Percentiles rank a stretch among this genome's conserved stretches.
These are phyloP conservation scores for Meyerozyma sp. DNA, from an alignment of 1,139 yeast species.

Conservation along the genomic window DNA sequence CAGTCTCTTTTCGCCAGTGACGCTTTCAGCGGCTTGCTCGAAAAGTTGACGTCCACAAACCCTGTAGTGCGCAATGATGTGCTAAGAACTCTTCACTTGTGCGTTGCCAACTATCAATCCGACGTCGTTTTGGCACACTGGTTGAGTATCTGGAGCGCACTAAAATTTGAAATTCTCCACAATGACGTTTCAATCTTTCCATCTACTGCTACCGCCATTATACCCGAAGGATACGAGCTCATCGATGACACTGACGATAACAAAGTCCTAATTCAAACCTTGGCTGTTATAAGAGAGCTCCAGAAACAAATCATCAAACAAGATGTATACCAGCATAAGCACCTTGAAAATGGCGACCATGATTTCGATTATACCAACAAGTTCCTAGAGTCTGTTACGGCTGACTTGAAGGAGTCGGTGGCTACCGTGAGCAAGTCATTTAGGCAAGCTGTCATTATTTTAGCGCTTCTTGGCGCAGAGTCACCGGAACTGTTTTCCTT, in stretches of 20 bases:
- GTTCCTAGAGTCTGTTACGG: slow-evolving; percentile 36
- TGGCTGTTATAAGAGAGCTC: slow-evolving; percentile 43
- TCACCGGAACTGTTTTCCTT: slow-evolving; percentile 37
- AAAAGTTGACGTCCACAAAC: slow-evolving; percentile 81
- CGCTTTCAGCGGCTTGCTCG: slow-evolving; percentile 70
- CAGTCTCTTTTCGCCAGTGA: slow-evolving; percentile 66
- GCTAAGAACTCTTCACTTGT: slow-evolving; percentile 52
- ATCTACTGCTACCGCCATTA: slow-evolving; percentile 18
- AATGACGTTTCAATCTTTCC: slow-evolving; percentile 44
- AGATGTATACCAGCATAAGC: background rate
- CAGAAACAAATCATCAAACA: background rate
- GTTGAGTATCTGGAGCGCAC: slow-evolving; percentile 78
- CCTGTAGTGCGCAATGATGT: slow-evolving; percentile 75
- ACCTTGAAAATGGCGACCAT: slow-evolving; percentile 23
- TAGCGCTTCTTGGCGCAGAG: slow-evolving; percentile 48
- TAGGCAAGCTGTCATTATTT: slow-evolving; percentile 55
- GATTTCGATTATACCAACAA: slow-evolving; percentile 20
- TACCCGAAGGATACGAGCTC: slow-evolving; percentile 25
- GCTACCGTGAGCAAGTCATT: slow-evolving; percentile 47
- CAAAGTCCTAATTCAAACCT: slow-evolving; percentile 40
- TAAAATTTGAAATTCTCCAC: slow-evolving; percentile 83
- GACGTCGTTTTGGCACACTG: slow-evolving; percentile 53
- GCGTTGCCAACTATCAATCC: slow-evolving; percentile 48
- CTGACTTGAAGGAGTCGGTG: slow-evolving; percentile 57
- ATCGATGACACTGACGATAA: slow-evolving; percentile 36